A percentile compares a stretch with the other conserved stretches of the same genome.
Conservation (phyloP, 1,284 basidiomycete genomes). For the Tilletia horrida region DNA sequence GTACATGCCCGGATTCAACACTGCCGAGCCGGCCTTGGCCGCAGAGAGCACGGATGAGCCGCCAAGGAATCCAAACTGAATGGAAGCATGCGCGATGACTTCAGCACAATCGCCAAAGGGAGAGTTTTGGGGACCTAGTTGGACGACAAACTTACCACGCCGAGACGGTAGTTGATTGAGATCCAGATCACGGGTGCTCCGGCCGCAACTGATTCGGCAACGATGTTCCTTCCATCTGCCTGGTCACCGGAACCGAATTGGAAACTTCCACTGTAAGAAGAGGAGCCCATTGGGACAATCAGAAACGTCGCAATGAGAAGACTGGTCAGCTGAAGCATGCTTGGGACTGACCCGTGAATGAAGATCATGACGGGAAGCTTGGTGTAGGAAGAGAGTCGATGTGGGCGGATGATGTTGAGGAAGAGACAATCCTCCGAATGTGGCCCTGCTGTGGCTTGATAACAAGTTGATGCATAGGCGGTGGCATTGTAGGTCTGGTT, state of each 20-base stretch:
- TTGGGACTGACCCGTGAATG: conserved; percentile 9
- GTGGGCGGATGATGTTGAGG: conserved; percentile 7
- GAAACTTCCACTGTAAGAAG: conserved; percentile 1
- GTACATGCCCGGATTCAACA: conserved; percentile 9
- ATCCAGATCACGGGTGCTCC: conserved; percentile 8
- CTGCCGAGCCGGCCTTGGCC: not conserved
- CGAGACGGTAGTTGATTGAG: conserved; percentile 10
- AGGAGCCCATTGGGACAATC: not conserved
- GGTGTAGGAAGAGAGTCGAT: not conserved
- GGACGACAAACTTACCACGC: not conserved
- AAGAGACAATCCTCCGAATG: conserved; percentile 8
- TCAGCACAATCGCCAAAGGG: not conserved
- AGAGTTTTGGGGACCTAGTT: not conserved
- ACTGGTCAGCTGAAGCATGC: no score
- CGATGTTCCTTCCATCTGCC: not conserved
- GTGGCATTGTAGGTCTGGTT: not conserved
- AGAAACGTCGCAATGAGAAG: not conserved
- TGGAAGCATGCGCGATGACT: no score
- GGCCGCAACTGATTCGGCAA: not conserved
- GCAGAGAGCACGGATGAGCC: conserved; percentile 8
- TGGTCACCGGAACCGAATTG: not conserved
- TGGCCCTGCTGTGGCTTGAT: not conserved
- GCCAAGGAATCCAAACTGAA: not conserved
- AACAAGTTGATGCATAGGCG: not conserved
- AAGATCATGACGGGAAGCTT: not conserved